Percentiles rank a stretch among this genome's conserved stretches.
Conservation (phyloP, 306 rosid genomes). For the Vachellia pachyceras region DNA sequence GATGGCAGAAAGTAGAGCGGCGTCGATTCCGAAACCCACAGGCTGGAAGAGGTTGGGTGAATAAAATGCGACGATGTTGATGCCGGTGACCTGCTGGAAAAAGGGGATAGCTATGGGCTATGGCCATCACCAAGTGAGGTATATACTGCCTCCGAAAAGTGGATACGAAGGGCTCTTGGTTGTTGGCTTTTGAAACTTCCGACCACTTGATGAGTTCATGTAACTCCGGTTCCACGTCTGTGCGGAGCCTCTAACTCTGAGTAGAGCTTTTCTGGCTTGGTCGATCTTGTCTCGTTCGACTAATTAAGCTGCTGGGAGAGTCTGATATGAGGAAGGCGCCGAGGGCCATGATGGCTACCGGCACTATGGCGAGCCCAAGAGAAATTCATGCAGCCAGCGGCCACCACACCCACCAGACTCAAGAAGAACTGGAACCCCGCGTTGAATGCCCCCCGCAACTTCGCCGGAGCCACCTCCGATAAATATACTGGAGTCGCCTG, state of each 20-base stretch:
- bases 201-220: conserved; percentile 35
- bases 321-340: conserved; percentile 60
- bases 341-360: conserved; percentile 47
- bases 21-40: conserved; percentile 62
- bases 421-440: conserved; percentile 51
- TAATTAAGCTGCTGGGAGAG: conserved; percentile 63
- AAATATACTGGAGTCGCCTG: conserved; percentile 71
- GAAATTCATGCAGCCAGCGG: conserved; percentile 55
- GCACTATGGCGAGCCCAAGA: conserved; percentile 61
- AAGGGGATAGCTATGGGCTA: conserved; percentile 52
- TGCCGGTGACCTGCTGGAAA: conserved; percentile 70
- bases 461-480: conserved; percentile 43
- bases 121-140: conserved; percentile 65
- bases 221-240: conserved; percentile 52
- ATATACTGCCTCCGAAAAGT: conserved; percentile 59
- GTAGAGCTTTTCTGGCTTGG: conserved; percentile 46
- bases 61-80: conserved; percentile 73
- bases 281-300: conserved; percentile 52
- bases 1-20: conserved; percentile 58
- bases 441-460: conserved; percentile 69
- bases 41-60: conserved; percentile 74
- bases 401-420: conserved; percentile 57
- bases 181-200: conserved; percentile 38
- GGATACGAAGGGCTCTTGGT: conserved; percentile 56
- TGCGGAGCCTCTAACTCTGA: conserved; percentile 45